These are phyloP conservation scores for Chaetomiaceae sp. DNA, from an alignment of 2,329 filamentous ascomycete species.

Conservation along the genomic window DNA sequence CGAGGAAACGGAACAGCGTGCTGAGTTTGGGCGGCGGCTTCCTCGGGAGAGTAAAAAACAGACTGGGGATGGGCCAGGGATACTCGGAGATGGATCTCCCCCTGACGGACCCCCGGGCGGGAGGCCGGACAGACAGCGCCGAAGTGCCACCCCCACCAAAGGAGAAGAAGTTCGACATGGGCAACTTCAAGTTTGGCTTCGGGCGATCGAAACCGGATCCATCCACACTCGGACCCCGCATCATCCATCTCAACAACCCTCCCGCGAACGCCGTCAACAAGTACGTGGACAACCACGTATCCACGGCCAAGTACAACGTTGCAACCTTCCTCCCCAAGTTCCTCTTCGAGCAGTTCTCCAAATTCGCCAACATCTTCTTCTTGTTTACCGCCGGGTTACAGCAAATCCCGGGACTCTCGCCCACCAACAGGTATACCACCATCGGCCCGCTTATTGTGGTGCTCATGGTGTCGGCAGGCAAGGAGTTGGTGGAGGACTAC, in stretches of 20 bases:
- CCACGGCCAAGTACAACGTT: slow-evolving; percentile 94
- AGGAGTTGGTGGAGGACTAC: slow-evolving; percentile 91
- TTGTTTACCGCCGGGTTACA: slow-evolving; percentile 92
- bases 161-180: slow-evolving; percentile 59
- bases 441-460: slow-evolving; percentile 92
- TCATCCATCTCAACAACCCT: slow-evolving; percentile 95
- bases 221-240: slow-evolving; percentile 81
- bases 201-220: slow-evolving; percentile 81
- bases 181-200: slow-evolving; percentile 90
- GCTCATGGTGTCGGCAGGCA: slow-evolving; percentile 87
- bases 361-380: slow-evolving; percentile 99
- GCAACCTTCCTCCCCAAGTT: slow-evolving; percentile 95
- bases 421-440: slow-evolving; percentile 92
- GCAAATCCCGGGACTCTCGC: slow-evolving; percentile 91
- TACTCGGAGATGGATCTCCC: slow-evolving; percentile 99
- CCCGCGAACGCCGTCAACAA: slow-evolving; percentile 86
- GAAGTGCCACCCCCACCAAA: slow-evolving; percentile 26
- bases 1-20: slow-evolving; percentile 82
- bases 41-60: slow-evolving; percentile 82
- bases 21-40: slow-evolving; percentile 81
- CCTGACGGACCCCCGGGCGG: slow-evolving; percentile 69
- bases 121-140: slow-evolving; percentile 38
- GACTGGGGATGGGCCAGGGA: slow-evolving; percentile 78
- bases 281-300: slow-evolving; percentile 94
- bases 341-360: slow-evolving; percentile 96